These are phyloP conservation scores for Nemania sp. DNA, from an alignment of 2,329 filamentous ascomycete genomes.

Conservation along the genomic window DNA sequence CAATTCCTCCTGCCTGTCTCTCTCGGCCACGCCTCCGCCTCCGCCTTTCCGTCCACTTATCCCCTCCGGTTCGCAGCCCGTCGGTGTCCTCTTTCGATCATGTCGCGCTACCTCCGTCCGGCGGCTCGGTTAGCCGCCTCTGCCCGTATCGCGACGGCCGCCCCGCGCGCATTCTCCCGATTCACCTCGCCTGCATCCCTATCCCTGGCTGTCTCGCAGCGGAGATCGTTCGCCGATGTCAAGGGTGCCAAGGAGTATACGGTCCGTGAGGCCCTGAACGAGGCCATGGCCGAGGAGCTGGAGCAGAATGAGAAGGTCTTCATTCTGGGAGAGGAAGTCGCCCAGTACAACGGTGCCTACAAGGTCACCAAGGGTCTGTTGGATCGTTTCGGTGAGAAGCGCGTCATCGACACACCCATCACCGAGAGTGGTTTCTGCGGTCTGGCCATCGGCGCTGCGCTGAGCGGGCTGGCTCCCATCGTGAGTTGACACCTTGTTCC, in stretches of 20 bases:
- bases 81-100: no score
- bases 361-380: conserved; percentile 98
- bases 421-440: conserved; percentile 95
- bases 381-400: conserved; percentile 95
- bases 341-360: conserved; percentile 99
- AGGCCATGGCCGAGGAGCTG: conserved; percentile 96
- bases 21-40: neutral
- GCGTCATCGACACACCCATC: conserved; percentile 97
- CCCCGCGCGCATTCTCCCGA: conserved; percentile 42
- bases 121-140: conserved; percentile 53
- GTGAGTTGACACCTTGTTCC: conserved; percentile 55
- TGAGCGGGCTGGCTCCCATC: conserved; percentile 91
- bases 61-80: neutral
- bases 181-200: conserved; percentile 42
- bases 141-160: conserved; percentile 42
- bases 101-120: conserved; percentile 58
- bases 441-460: conserved; percentile 90
- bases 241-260: conserved; percentile 81
- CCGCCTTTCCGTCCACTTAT: conserved; percentile 13
- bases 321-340: conserved; percentile 95
- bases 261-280: conserved; percentile 95
- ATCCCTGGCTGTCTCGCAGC: conserved; percentile 47
- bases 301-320: conserved; percentile 95
- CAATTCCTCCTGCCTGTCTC: neutral
- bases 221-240: conserved; percentile 59